Evolutionary conservation across 805 yeast genomes (phyloP).

Genomic region (Nakazawaea anatomiae): DNA sequence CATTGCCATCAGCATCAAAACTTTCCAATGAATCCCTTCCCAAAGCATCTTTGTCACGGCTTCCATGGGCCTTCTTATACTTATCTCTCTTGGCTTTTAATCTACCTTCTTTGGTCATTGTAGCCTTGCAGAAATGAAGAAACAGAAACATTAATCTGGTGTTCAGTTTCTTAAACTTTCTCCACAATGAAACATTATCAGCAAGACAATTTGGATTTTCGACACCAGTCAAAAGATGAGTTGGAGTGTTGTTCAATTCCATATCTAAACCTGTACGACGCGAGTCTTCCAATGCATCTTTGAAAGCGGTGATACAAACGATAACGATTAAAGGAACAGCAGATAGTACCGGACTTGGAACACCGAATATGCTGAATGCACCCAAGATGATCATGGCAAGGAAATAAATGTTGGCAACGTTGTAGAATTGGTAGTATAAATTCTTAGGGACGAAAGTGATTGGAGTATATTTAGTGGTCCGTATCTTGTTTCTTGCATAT

Average conservation of each 20-base stretch:
- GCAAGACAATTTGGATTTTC: conserved; percentile 51
- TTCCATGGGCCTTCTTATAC: background rate
- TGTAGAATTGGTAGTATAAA: conserved; percentile 46
- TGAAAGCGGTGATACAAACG: conserved; percentile 65
- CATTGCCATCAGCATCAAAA: conserved; percentile 16
- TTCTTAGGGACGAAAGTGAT: conserved; percentile 53
- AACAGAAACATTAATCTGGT: conserved; percentile 6
- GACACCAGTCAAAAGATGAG: conserved; percentile 49
- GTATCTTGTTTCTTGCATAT: conserved; percentile 51
- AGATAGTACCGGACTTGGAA: conserved; percentile 62
- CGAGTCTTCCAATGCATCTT: conserved; percentile 76
- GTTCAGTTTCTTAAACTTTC: conserved; percentile 57
- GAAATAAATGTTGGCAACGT: conserved; percentile 58
- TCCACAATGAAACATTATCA: conserved; percentile 57
- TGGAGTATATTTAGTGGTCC: conserved; percentile 61
- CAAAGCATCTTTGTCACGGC: conserved; percentile 17
- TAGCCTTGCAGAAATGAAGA: conserved; percentile 4
- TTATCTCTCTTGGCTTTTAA: conserved; percentile 10
- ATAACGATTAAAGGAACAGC: conserved; percentile 81
- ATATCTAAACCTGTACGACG: conserved; percentile 57
- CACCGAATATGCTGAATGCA: conserved; percentile 68
- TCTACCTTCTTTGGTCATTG: conserved; percentile 11
- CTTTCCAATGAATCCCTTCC: conserved; percentile 25
- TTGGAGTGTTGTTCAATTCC: conserved; percentile 62
- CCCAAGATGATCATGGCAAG: conserved; percentile 50